Conservation (phyloP, 2,329 filamentous ascomycete genomes). For the Paecilomyces sp. region DNA sequence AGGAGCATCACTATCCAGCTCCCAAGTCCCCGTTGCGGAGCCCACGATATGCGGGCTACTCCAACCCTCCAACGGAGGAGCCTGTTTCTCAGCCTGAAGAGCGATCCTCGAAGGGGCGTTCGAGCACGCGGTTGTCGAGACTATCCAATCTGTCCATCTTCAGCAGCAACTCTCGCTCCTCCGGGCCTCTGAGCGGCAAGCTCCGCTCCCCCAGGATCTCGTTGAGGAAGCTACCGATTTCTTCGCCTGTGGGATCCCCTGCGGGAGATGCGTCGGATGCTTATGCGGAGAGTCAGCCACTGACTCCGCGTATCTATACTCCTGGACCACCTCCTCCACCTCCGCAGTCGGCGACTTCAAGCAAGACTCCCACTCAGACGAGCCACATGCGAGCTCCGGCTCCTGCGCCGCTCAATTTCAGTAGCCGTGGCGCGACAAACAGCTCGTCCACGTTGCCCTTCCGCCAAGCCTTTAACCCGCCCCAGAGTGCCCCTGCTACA, state of each 20-base stretch:
- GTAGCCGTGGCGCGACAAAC: conserved; percentile 14
- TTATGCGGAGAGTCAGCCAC: conserved; percentile 45
- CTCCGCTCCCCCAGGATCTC: conserved; percentile 35
- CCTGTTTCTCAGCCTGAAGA: conserved; percentile 8
- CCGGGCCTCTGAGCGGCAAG: conserved; percentile 31
- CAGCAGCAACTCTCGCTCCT: conserved; percentile 32
- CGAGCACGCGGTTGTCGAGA: conserved; percentile 30
- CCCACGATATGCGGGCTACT: not conserved
- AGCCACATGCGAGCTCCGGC: conserved; percentile 11
- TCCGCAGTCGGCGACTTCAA: conserved; percentile 23
- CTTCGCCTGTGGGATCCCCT: conserved; percentile 44
- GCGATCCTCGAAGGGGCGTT: conserved; percentile 15
- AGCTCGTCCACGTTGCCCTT: conserved; percentile 35
- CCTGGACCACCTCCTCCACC: conserved; percentile 50
- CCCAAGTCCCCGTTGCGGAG: conserved; percentile 11
- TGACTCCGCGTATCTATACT: conserved; percentile 51
- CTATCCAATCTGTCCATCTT: conserved; percentile 35
- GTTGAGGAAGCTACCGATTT: conserved; percentile 52
- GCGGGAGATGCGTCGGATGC: conserved; percentile 35
- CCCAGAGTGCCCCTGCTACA: conserved; percentile 38
- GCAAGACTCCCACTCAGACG: conserved; percentile 1
- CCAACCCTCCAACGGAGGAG: not conserved
- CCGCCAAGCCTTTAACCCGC: conserved; percentile 34
- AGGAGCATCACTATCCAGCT: conserved; percentile 20
- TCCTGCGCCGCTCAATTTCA: conserved; percentile 25